Percentiles rank a stretch among this genome's conserved stretches.
Conservation (phyloP, 2,329 filamentous ascomycete species). For the Podosphaera xanthii region DNA sequence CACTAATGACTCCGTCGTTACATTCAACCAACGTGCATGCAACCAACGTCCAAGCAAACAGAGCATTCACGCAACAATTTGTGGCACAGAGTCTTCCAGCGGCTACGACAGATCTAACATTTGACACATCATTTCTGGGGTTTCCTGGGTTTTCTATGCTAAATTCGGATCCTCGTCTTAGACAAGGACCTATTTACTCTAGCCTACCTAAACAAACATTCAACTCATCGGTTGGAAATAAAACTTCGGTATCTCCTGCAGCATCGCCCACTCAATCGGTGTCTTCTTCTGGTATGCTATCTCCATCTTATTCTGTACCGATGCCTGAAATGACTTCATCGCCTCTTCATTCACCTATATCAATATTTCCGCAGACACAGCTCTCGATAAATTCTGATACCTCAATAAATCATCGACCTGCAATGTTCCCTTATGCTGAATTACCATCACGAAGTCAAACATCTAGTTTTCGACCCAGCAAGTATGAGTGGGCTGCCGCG, state of each 20-base stretch:
- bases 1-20: conserved; percentile 8
- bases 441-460: conserved; percentile 9
- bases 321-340: conserved; percentile 7
- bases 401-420: conserved; percentile 6
- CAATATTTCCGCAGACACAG: conserved; percentile 6
- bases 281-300: conserved; percentile 7
- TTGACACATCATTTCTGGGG: conserved; percentile 10
- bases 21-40: background rate
- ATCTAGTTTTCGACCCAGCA: conserved; percentile 15
- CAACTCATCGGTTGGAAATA: conserved; percentile 5
- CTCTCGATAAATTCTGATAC: conserved; percentile 8
- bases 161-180: conserved; percentile 4
- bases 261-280: conserved; percentile 13
- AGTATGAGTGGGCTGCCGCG: conserved; percentile 15
- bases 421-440: conserved; percentile 5
- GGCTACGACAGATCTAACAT: conserved; percentile 16
- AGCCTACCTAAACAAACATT: conserved; percentile 10
- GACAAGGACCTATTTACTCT: conserved; percentile 8
- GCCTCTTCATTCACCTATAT: conserved; percentile 5
- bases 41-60: conserved; percentile 28
- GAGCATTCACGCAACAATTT: conserved; percentile 26
- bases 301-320: conserved; percentile 8
- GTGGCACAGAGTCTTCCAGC: conserved; percentile 19
- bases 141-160: conserved; percentile 14
- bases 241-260: conserved; percentile 9